phyloP scores from a whole-genome alignment of 495 filamentous ascomycete species.

The Parathielavia hyrcaniae region DNA sequence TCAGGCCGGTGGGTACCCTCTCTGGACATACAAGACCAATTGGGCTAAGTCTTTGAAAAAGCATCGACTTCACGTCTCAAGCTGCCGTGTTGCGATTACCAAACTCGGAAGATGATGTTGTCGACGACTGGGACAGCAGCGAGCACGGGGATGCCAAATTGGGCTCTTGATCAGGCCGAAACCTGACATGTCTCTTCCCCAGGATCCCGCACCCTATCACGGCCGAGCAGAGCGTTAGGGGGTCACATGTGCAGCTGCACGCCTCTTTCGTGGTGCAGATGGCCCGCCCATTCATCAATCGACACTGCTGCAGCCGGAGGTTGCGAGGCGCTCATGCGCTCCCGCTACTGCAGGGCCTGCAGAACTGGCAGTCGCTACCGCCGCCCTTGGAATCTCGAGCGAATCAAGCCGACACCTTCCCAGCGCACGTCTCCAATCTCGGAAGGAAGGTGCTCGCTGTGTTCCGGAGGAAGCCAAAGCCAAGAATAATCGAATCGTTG shows the following conservation, averaged over 20 bases:
- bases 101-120: neutral
- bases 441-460: neutral
- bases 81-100: slow-evolving; percentile 11
- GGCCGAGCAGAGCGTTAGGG: slow-evolving; percentile 24
- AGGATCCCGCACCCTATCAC: slow-evolving; percentile 29
- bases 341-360: neutral
- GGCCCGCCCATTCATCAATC: slow-evolving; percentile 29
- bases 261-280: slow-evolving; percentile 27
- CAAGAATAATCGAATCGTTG: neutral
- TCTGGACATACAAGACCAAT: slow-evolving; percentile 18
- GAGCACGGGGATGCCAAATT: neutral
- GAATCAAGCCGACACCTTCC: slow-evolving; percentile 4
- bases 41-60: slow-evolving; percentile 21
- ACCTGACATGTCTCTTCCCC: slow-evolving; percentile 22
- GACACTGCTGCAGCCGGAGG: slow-evolving; percentile 20
- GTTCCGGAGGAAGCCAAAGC: neutral
- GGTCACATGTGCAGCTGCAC: slow-evolving; percentile 38
- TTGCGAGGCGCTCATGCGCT: slow-evolving; percentile 21
- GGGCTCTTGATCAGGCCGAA: slow-evolving; percentile 14
- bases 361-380: neutral
- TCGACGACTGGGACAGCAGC: neutral
- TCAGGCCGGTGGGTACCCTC: slow-evolving; percentile 19
- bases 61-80: slow-evolving; percentile 15
- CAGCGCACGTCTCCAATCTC: slow-evolving; percentile 8
- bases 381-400: slow-evolving; percentile 8